Conservation (phyloP, 2,329 filamentous ascomycete genomes). For the Colletotrichum falcatum region DNA sequence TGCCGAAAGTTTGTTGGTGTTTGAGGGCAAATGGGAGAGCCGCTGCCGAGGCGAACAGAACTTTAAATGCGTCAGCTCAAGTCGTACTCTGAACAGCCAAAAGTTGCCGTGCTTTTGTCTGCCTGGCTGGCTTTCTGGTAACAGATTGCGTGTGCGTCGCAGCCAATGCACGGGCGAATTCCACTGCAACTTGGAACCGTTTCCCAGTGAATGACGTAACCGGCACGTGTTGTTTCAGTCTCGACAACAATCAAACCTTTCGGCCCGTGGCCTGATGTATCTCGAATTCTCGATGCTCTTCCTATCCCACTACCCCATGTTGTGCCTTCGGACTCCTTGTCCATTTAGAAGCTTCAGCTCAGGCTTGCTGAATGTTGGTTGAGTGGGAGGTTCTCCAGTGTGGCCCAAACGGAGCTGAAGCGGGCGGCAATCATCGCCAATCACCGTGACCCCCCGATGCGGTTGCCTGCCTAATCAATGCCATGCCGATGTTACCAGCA, state of each 20-base stretch:
- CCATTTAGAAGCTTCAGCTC: not conserved
- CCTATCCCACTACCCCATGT: not conserved
- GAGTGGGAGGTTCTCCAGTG: too few species aligned
- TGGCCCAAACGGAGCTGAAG: not conserved
- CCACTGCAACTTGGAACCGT: constrained; percentile 19
- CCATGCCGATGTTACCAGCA: not conserved
- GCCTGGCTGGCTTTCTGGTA: constrained; percentile 12
- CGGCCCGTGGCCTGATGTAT: constrained; percentile 15
- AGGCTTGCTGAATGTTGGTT: not conserved
- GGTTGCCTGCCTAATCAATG: not conserved
- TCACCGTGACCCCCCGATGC: not conserved
- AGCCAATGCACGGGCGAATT: constrained; percentile 28
- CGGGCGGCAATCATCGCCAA: not conserved
- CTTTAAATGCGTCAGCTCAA: constrained; percentile 29
- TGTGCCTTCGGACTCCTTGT: not conserved
- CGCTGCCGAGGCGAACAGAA: constrained; percentile 30
- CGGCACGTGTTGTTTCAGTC: constrained; percentile 36
- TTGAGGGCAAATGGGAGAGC: constrained; percentile 10
- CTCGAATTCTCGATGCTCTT: not conserved
- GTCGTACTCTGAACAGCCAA: constrained; percentile 22
- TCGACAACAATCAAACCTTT: constrained; percentile 11
- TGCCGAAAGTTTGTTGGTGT: constrained; percentile 10
- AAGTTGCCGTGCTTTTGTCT: constrained; percentile 25
- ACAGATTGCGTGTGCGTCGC: constrained; percentile 26
- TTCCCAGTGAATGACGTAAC: constrained; percentile 30